Conservation (phyloP, 2,329 filamentous ascomycete genomes). For the Xylariaceae sp. region DNA sequence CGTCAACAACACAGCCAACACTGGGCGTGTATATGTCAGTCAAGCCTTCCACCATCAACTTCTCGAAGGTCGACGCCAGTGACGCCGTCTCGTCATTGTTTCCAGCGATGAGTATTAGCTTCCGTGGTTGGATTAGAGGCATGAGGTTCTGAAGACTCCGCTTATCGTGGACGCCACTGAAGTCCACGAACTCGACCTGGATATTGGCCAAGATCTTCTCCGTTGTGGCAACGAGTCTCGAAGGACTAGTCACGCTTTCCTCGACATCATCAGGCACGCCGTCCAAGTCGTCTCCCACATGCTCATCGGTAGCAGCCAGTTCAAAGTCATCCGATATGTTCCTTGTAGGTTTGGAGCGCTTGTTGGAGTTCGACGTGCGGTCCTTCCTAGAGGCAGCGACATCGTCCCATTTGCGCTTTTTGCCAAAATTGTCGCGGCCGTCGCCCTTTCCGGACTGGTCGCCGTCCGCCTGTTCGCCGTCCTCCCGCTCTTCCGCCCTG, state of each 20-base stretch:
- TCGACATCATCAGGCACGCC: constrained; percentile 50
- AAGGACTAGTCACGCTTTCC: constrained; percentile 52
- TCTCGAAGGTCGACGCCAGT: constrained; percentile 73
- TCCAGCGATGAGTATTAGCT: constrained; percentile 86
- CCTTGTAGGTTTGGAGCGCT: constrained; percentile 47
- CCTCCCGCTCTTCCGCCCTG: constrained; percentile 82
- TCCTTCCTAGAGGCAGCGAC: constrained; percentile 34
- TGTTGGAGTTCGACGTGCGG: constrained; percentile 42
- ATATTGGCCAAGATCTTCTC: constrained; percentile 62
- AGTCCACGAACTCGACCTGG: constrained; percentile 82
- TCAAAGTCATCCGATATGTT: constrained; percentile 39
- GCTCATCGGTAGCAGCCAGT: constrained; percentile 30
- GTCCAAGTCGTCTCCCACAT: constrained; percentile 48
- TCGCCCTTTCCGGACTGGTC: constrained; percentile 41
- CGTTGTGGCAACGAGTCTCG: constrained; percentile 61
- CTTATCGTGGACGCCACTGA: constrained; percentile 85
- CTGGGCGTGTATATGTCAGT: constrained; percentile 75
- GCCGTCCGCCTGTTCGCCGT: constrained; percentile 58
- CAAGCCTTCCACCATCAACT: constrained; percentile 48
- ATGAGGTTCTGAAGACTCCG: constrained; percentile 92
- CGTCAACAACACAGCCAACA: constrained; percentile 69
- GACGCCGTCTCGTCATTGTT: constrained; percentile 68
- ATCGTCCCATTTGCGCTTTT: constrained; percentile 93
- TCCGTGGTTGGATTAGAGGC: constrained; percentile 86
- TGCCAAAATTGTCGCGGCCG: constrained; percentile 62